These are phyloP conservation scores for Lasiosphaeria miniovina DNA, from an alignment of 495 filamentous ascomycete species.

Conservation along the genomic window DNA sequence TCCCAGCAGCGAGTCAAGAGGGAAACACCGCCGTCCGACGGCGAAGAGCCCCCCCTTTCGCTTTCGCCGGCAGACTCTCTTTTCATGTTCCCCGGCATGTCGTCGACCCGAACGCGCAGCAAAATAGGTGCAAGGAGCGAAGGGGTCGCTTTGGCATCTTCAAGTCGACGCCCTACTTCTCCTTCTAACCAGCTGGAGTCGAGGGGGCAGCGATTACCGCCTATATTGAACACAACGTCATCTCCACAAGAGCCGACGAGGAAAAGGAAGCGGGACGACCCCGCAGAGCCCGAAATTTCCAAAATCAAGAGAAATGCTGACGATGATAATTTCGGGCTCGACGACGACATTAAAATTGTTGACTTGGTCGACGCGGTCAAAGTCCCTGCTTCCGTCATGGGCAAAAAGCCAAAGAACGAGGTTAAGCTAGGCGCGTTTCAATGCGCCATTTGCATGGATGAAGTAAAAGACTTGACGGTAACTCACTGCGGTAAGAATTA, in stretches of 20 bases:
- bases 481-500: constrained; percentile 78
- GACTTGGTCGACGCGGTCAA: constrained; percentile 64
- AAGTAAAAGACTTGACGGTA: constrained; percentile 65
- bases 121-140: not conserved
- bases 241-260: not conserved
- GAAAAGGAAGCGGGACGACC: constrained; percentile 9
- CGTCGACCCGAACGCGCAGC: constrained; percentile 1
- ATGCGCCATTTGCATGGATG: constrained; percentile 87
- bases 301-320: not conserved
- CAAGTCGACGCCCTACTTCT: not conserved
- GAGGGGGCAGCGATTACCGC: not conserved
- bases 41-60: not conserved
- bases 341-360: constrained; percentile 29
- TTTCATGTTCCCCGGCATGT: not conserved
- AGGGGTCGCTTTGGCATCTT: not conserved
- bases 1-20: not conserved
- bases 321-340: constrained; percentile 33
- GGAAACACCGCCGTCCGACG: not conserved
- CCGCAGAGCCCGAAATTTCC: not conserved
- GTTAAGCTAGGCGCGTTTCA: constrained; percentile 55
- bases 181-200: not conserved
- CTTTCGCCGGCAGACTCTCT: not conserved
- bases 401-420: constrained; percentile 52
- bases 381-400: constrained; percentile 47
- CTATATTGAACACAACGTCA: not conserved